Evolutionary conservation across 208 protist genomes (phyloP).

Genomic region (Trichomonas vaginalis): DNA sequence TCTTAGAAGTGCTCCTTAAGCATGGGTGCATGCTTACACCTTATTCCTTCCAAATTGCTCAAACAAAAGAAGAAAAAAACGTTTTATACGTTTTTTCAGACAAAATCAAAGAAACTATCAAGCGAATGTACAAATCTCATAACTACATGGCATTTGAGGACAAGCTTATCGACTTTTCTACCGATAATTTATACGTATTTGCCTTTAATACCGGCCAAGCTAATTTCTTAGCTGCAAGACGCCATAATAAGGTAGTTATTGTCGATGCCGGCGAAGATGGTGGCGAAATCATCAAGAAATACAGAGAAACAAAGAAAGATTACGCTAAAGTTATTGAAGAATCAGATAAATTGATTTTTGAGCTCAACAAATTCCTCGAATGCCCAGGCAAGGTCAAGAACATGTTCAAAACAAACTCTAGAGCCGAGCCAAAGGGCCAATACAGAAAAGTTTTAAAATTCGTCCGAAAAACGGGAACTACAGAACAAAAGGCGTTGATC

Average conservation of each 20-base stretch:
- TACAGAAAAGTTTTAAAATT: neutral
- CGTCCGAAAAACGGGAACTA: neutral
- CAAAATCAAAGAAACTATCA: neutral
- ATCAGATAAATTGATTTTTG: neutral
- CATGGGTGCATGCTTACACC: neutral
- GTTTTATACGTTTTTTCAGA: neutral
- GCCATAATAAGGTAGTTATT: neutral
- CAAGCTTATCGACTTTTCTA: neutral
- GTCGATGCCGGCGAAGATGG: neutral
- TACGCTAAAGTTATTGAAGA: neutral
- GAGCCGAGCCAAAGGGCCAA: neutral
- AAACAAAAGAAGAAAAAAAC: neutral
- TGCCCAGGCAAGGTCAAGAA: neutral
- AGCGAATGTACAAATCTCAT: neutral
- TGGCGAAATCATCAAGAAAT: neutral
- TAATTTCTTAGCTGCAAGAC: neutral
- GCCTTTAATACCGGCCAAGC: neutral
- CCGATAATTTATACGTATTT: neutral
- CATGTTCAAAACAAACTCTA: neutral
- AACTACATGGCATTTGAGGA: neutral
- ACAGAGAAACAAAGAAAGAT: neutral
- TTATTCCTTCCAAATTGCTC: neutral
- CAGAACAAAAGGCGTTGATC: neutral
- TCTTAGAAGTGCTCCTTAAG: neutral
- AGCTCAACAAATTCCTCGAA: neutral